Conservation (phyloP, 2,329 filamentous ascomycete species). For the Dactylellina leptospora region DNA sequence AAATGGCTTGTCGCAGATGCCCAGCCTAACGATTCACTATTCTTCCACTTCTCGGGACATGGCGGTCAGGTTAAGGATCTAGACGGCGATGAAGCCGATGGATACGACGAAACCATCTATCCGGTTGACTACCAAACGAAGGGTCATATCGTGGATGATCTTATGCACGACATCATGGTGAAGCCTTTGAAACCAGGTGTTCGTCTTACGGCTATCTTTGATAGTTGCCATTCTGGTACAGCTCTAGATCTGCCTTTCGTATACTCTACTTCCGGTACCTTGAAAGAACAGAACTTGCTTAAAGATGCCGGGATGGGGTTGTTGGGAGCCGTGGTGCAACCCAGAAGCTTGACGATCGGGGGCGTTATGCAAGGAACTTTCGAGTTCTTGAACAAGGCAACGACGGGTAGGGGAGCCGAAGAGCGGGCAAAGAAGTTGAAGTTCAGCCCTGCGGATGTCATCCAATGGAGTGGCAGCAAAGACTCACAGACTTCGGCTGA, state of each 20-base stretch:
- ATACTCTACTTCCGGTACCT: conserved; percentile 73
- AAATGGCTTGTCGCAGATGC: conserved; percentile 98
- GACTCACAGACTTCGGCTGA: conserved; percentile 53
- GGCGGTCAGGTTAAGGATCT: conserved; percentile 80
- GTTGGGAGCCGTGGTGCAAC: conserved; percentile 61
- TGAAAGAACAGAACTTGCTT: conserved; percentile 74
- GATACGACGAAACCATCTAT: conserved; percentile 84
- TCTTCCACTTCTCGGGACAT: conserved; percentile 92
- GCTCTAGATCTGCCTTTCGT: conserved; percentile 74
- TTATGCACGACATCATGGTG: conserved; percentile 80
- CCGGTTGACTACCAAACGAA: conserved; percentile 80
- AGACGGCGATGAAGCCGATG: conserved; percentile 82
- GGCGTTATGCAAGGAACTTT: conserved; percentile 51
- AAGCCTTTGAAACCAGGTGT: conserved; percentile 68
- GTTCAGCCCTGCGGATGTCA: conserved; percentile 51
- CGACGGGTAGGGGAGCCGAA: conserved; percentile 41
- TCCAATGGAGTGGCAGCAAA: conserved; percentile 53
- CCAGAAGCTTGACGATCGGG: conserved; percentile 33
- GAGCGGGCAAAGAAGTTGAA: conserved; percentile 51
- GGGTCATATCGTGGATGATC: conserved; percentile 84
- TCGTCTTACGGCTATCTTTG: conserved; percentile 70
- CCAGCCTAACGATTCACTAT: conserved; percentile 88
- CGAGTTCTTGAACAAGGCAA: conserved; percentile 51
- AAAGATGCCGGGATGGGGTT: conserved; percentile 74
- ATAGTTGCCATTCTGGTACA: conserved; percentile 74